phyloP scores from a whole-genome alignment of 2,329 filamentous ascomycete genomes.

The Xylaria sp. region DNA sequence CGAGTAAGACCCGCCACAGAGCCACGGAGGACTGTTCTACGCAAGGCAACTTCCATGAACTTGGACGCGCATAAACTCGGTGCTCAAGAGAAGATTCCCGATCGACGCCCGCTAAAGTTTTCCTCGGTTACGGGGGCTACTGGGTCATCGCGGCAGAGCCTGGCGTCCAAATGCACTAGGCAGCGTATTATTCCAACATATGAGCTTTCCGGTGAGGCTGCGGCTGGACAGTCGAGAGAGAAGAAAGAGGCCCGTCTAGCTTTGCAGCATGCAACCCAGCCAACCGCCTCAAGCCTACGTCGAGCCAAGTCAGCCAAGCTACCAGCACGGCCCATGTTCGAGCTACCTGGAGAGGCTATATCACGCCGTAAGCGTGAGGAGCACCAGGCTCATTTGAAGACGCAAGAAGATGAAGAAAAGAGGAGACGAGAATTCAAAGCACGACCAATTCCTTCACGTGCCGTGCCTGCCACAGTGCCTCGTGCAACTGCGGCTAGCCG shows the following conservation, averaged over 20 bases:
- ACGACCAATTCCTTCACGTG: slow-evolving; percentile 56
- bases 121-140: slow-evolving; percentile 44
- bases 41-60: slow-evolving; percentile 51
- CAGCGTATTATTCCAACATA: slow-evolving; percentile 61
- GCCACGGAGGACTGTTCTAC: slow-evolving; percentile 44
- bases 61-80: slow-evolving; percentile 39
- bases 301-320: slow-evolving; percentile 57
- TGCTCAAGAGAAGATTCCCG: slow-evolving; percentile 33
- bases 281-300: slow-evolving; percentile 45
- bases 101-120: slow-evolving; percentile 38
- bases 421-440: slow-evolving; percentile 69
- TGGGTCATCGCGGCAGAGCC: slow-evolving; percentile 53
- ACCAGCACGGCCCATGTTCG: slow-evolving; percentile 62
- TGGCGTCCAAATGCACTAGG: slow-evolving; percentile 58
- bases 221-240: slow-evolving; percentile 49
- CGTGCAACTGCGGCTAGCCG: slow-evolving; percentile 65
- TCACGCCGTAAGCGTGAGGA: slow-evolving; percentile 61
- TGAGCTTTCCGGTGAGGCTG: slow-evolving; percentile 67
- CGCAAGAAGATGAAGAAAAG: slow-evolving; percentile 65
- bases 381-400: slow-evolving; percentile 58
- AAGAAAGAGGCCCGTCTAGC: slow-evolving; percentile 56
- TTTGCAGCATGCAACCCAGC: slow-evolving; percentile 40
- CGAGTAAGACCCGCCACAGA: slow-evolving; percentile 49
- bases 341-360: slow-evolving; percentile 68
- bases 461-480: slow-evolving; percentile 50